Base-by-base conservation (phyloP, 345 rosid genomes). In the Kandelia obovata region DNA sequence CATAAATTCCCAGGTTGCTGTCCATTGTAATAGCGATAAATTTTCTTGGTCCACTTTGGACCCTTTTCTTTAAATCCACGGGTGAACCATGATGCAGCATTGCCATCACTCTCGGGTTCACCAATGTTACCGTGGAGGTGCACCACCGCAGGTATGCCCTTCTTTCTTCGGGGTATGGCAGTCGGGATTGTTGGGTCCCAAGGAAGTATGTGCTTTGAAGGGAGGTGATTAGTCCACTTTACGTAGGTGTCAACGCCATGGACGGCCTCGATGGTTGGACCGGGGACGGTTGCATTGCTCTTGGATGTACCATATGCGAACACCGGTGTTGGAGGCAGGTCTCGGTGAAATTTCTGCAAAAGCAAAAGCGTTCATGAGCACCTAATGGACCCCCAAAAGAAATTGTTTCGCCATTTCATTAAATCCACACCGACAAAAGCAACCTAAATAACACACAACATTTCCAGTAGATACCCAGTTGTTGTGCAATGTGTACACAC, bases 1-100 rank as follows among this genome's bases (percentile, higher is more conserved):
- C 97, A 94, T 49, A 89, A 65, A 80, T 82, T 94, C 1, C 98
- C 96, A 4, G 98, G 98, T 0, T 91, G 98, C 43, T 94, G 98
- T 6, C 37, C 51, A 67, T 94, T 94, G 59, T 35, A 67, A 65
- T 91, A 94, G 70, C 77, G 97, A 4, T 84, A 84, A 0, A 58
- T 82, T 20, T 35, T 65, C 56, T 86, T 82, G 1, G 85, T 80
- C 98, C 97, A 94, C 7, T 81, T 82, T 32, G 84, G 74, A 0
- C 98, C 98, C 57, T 35, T 79, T 0, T 84, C 85, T 49, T 53
- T 68, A 62, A 94, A 94, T 47, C 88, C 71, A 4, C 81, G 77
- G 9, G 97, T 94, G 85, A 91, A 94, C 99, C 97, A 94, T 0
- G 96, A 66, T n/a, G 80, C 71, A 0, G 92, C 65, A 70, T 91